Evolutionary conservation across 2,329 filamentous ascomycete species (phyloP), one percentile per base, ranked within the genome.

Genomic region (Sclerotinia trifoliorum): DNA sequence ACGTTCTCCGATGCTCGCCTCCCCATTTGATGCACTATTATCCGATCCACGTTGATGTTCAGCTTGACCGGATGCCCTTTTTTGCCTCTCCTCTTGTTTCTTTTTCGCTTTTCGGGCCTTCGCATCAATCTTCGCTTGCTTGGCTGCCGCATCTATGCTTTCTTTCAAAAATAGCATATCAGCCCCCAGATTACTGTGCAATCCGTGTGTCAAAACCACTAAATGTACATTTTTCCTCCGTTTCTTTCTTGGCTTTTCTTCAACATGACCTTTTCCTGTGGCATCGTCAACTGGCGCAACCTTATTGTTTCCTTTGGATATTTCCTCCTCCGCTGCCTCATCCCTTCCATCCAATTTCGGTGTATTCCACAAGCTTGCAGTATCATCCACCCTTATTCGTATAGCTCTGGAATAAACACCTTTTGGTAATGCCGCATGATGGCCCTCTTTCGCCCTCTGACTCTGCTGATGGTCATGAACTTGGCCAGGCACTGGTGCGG

Each of bases 81-180:
- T 66, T 49, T 61, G 44, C 44, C 21, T 66, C 55, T 49, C 56
- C 66, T 78, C 72, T 68, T 80, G 77, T 75, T 76, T 81, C 79
- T 75, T 85, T 73, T 80, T 82, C 67, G 81, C 83, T 73, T 83
- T 86, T 68, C 90, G 84, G 62, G 81, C 83, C 77, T 84, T 89
- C 49, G 88, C 87, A 78, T 92, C 89, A 62, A 87, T 81, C 73
- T 89, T 89, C 39, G 92, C 90, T 77, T 94, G 88, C 74, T 83
- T 89, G 5, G 90, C 90, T 3, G 92, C 89, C 39, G 88, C 88
- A 80, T 99, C 95, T 71, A 99, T 98, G 79, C 93, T 96, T 80
- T 99, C 95, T 77, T 99, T 99, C 78, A 99, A 81, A 77, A 92
- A 99, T 26, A 99, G 83, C 95, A 99, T 97, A 78, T 99, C 95